Conservation (phyloP, 129 eudicot species). For the carrot (Daucus carota) region DH1_v3.0 NC_030386.2:37449001-37449500, state of each 20-base stretch:
- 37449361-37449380: not conserved
- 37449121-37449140: constrained; percentile 88
- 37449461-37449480: not conserved
- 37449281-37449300: not conserved
- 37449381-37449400: not conserved
- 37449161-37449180: constrained; percentile 83
- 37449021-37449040: not conserved
- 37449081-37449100: not conserved
- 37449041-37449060: not conserved
- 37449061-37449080: not conserved
- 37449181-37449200: not conserved
- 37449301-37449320: not conserved
- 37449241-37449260: not conserved
- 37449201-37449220: not conserved
- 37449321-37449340: not conserved
- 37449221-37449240: not conserved
- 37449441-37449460: not conserved
- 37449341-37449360: not conserved
- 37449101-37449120: constrained; percentile 18
- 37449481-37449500: not conserved
- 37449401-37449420: not conserved
- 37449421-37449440: not conserved
- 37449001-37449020: not conserved
- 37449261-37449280: not conserved
- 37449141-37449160: constrained; percentile 98